These are phyloP conservation scores for Endogone sp. DNA, from an alignment of 192 early-diverging fungal species.

Conservation along the genomic window DNA sequence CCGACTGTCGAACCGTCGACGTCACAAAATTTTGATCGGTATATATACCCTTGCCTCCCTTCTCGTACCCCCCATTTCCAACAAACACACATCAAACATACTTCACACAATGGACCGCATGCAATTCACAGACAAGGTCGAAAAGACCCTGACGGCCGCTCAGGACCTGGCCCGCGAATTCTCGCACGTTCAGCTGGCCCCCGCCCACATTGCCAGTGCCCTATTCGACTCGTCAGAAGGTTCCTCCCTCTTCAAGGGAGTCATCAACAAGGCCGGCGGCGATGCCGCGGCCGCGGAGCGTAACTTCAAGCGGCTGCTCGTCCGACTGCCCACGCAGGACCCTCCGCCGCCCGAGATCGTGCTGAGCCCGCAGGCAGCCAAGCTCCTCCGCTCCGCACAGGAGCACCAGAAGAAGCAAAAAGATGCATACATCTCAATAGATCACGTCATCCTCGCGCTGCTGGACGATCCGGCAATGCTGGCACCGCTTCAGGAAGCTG, in stretches of 20 bases:
- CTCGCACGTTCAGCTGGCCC: conserved; percentile 70
- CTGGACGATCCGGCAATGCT: conserved; percentile 60
- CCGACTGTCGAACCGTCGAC: no score
- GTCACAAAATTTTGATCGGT: no score
- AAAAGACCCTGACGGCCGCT: conserved; percentile 59
- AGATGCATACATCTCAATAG: conserved; percentile 84
- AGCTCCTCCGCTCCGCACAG: conserved; percentile 70
- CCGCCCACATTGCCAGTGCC: conserved; percentile 76
- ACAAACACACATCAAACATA: not conserved
- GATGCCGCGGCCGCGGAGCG: conserved; percentile 75
- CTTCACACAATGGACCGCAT: conserved; percentile 45
- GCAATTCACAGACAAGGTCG: conserved; percentile 86
- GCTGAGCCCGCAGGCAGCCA: conserved; percentile 55
- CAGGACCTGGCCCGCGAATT: conserved; percentile 71
- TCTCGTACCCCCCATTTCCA: no score
- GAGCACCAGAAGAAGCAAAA: conserved; percentile 82
- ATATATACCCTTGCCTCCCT: no score
- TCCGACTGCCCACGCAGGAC: conserved; percentile 78
- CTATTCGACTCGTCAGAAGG: conserved; percentile 82
- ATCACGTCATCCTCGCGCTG: conserved; percentile 87
- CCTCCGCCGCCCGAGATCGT: conserved; percentile 78
- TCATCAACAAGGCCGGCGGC: conserved; percentile 81
- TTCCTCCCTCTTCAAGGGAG: conserved; percentile 65
- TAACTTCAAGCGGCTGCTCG: conserved; percentile 69
- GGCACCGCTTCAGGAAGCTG: conserved; percentile 61